These are phyloP conservation scores for Gymnopilus dilepis DNA, from an alignment of 768 basidiomycete species.

Conservation along the genomic window DNA sequence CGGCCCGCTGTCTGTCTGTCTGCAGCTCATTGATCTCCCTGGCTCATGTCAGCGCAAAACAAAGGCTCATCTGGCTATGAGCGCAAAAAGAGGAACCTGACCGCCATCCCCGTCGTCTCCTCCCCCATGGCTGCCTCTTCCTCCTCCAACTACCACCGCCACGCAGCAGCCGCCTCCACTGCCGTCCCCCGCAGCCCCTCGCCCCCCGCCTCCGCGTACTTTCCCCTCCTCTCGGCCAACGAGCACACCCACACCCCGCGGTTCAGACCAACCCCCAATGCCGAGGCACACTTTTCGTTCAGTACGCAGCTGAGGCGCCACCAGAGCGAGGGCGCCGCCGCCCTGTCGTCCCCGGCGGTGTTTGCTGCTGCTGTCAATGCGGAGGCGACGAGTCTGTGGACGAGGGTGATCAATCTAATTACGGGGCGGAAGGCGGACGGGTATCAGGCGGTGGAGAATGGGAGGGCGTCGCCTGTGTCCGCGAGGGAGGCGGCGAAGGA, in stretches of 20 bases:
- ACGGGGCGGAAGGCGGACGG: constrained; percentile 42
- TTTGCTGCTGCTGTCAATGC: constrained; percentile 54
- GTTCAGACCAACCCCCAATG: constrained; percentile 65
- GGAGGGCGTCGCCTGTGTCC: constrained; percentile 38
- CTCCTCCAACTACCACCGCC: constrained; percentile 41
- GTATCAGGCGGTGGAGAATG: constrained; percentile 42
- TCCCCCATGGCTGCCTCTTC: constrained; percentile 41
- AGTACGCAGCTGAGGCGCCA: constrained; percentile 82
- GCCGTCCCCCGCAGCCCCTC: constrained; percentile 48
- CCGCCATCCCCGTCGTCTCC: constrained; percentile 35
- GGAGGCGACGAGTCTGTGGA: constrained; percentile 58
- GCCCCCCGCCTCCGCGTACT: constrained; percentile 85
- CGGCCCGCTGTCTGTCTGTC: neutral
- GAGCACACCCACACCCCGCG: constrained; percentile 42
- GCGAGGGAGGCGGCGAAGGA: constrained; percentile 43
- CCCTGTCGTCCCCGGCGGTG: constrained; percentile 50
- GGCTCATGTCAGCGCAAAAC: constrained; percentile 25
- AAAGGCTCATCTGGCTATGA: constrained; percentile 45
- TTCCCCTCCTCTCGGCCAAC: constrained; percentile 61
- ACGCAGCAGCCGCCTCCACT: constrained; percentile 28
- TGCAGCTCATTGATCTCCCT: neutral
- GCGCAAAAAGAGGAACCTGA: constrained; percentile 47
- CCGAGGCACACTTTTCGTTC: constrained; percentile 79
- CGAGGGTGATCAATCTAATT: constrained; percentile 44
- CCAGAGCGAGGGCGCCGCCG: constrained; percentile 49